Evolutionary conservation across 2,329 filamentous ascomycete genomes (phyloP).

Genomic region (Calonectria hawksworthii): DNA sequence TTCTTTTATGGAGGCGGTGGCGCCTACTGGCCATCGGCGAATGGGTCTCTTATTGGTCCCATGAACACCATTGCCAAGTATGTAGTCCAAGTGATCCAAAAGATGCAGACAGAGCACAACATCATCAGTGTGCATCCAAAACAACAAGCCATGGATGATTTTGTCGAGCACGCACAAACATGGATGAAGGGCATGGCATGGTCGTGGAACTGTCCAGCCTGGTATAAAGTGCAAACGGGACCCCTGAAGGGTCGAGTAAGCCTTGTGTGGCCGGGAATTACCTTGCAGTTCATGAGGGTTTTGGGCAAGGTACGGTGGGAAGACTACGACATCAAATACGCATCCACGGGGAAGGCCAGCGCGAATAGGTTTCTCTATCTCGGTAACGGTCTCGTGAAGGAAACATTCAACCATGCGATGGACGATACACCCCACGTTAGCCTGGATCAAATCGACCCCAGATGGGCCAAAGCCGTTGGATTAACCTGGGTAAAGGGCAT

Average conservation of each 20-base stretch:
- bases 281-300: not conserved
- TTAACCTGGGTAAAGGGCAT: not conserved
- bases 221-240: not conserved
- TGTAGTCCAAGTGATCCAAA: not conserved
- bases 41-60: not conserved
- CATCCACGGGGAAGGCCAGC: not conserved
- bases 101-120: not conserved
- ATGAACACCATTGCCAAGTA: not conserved
- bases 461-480: not conserved
- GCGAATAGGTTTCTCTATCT: not conserved
- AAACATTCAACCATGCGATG: not conserved
- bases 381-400: not conserved
- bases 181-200: not conserved
- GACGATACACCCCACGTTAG: not conserved
- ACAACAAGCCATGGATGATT: not conserved
- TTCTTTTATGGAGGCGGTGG: not conserved
- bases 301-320: not conserved
- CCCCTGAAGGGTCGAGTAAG: not conserved
- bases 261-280: not conserved
- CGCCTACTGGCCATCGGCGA: not conserved
- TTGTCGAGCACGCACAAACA: not conserved
- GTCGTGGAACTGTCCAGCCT: not conserved
- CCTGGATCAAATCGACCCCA: not conserved
- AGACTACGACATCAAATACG: not conserved
- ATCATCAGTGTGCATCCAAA: not conserved